These are phyloP conservation scores for Trametes cingulata DNA, from an alignment of 768 basidiomycete genomes.

Conservation along the genomic window DNA sequence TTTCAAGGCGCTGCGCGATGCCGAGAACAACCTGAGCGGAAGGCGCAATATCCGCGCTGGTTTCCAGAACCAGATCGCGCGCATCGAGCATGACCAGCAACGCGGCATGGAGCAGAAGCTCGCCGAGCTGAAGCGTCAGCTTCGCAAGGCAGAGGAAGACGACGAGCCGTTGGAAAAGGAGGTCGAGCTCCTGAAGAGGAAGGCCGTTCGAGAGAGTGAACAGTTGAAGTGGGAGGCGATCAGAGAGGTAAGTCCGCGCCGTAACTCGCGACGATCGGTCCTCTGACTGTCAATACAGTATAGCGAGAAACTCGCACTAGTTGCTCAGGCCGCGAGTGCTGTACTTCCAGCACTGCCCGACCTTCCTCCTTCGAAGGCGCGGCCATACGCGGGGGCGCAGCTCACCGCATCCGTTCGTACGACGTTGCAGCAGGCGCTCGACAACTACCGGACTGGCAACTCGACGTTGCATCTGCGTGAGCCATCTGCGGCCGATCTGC, in stretches of 20 bases:
- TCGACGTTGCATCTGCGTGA: slow-evolving; percentile 50
- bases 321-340: slow-evolving; percentile 69
- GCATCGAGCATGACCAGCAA: slow-evolving; percentile 67
- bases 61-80: slow-evolving; percentile 59
- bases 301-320: slow-evolving; percentile 74
- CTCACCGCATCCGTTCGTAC: slow-evolving; percentile 71
- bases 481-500: slow-evolving; percentile 52
- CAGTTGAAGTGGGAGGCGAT: slow-evolving; percentile 78
- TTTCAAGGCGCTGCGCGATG: slow-evolving; percentile 71
- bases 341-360: slow-evolving; percentile 64
- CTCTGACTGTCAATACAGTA: slow-evolving; percentile 47
- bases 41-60: slow-evolving; percentile 60
- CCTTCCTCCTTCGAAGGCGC: slow-evolving; percentile 57
- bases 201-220: slow-evolving; percentile 76
- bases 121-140: slow-evolving; percentile 67
- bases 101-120: slow-evolving; percentile 67
- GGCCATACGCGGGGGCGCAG: slow-evolving; percentile 62
- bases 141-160: slow-evolving; percentile 62
- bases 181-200: slow-evolving; percentile 70
- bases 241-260: slow-evolving; percentile 56
- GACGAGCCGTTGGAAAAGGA: slow-evolving; percentile 71
- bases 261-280: slow-evolving; percentile 7
- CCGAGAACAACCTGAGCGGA: slow-evolving; percentile 61
- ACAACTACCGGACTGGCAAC: slow-evolving; percentile 73
- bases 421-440: slow-evolving; percentile 74